Percentiles rank a stretch among this genome's conserved stretches.
Evolutionary conservation across 2,329 filamentous ascomycete species (phyloP).

Genomic region (Trichophaea hybrida): DNA sequence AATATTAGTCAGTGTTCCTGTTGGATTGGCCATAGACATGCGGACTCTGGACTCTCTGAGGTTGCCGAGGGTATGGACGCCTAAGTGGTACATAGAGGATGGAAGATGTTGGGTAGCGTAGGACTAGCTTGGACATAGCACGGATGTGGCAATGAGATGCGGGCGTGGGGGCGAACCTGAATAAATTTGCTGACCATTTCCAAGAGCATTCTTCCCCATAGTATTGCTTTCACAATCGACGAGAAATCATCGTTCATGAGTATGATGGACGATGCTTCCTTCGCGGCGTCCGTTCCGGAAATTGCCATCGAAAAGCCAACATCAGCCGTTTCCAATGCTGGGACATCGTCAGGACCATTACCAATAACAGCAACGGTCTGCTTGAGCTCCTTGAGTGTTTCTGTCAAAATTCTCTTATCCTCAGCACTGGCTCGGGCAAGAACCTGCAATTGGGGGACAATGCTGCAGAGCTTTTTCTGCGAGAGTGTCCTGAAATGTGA

Average conservation of each 20-base stretch:
- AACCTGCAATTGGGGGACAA: slow-evolving; percentile 47
- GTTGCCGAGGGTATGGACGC: too few species aligned
- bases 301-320: slow-evolving; percentile 57
- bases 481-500: slow-evolving; percentile 50
- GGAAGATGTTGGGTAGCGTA: too few species aligned
- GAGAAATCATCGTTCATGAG: slow-evolving; percentile 53
- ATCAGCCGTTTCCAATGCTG: slow-evolving; percentile 50
- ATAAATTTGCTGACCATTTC: slow-evolving; percentile 54
- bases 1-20: too few species aligned
- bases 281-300: slow-evolving; percentile 51
- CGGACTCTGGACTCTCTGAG: too few species aligned
- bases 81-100: too few species aligned
- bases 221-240: slow-evolving; percentile 51
- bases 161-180: too few species aligned
- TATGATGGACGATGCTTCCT: slow-evolving; percentile 54
- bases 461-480: slow-evolving; percentile 43
- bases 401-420: slow-evolving; percentile 50
- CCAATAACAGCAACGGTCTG: slow-evolving; percentile 44
- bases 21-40: too few species aligned
- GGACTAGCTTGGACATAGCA: too few species aligned
- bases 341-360: slow-evolving; percentile 53
- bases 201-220: slow-evolving; percentile 56
- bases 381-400: slow-evolving; percentile 34
- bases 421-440: slow-evolving; percentile 52
- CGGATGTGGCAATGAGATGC: too few species aligned